phyloP scores from a whole-genome alignment of 2,329 filamentous ascomycete genomes.

The Acrocalymma vagum region DNA sequence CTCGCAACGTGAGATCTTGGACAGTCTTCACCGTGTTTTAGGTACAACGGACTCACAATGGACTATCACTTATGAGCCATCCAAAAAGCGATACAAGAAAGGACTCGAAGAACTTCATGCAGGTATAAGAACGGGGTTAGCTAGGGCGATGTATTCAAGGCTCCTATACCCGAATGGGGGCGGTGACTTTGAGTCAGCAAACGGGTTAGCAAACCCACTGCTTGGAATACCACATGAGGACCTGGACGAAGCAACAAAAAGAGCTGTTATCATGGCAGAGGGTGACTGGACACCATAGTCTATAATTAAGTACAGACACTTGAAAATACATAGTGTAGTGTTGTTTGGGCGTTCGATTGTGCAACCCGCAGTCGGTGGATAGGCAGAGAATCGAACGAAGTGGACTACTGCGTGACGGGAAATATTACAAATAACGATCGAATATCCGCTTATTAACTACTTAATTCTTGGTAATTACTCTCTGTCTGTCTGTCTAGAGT shows the following conservation, averaged over 20 bases:
- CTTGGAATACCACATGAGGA: constrained; percentile 67
- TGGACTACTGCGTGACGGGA: no score
- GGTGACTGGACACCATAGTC: no score
- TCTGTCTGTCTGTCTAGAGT: no score
- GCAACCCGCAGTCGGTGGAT: no score
- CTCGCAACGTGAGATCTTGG: constrained; percentile 70
- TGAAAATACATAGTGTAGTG: no score
- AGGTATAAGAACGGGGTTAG: constrained; percentile 53
- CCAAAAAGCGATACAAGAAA: constrained; percentile 58
- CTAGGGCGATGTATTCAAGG: constrained; percentile 56
- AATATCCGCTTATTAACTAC: no score
- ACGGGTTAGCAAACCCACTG: constrained; percentile 56
- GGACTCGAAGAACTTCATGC: constrained; percentile 57
- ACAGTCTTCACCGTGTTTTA: constrained; percentile 66
- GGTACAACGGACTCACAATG: constrained; percentile 68
- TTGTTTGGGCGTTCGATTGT: no score
- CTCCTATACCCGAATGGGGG: constrained; percentile 21
- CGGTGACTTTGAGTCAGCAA: constrained; percentile 24
- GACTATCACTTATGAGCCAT: constrained; percentile 61
- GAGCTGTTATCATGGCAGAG: constrained; percentile 57
- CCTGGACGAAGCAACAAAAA: constrained; percentile 65
- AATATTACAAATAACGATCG: no score
- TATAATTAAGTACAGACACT: no score
- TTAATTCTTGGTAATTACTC: no score
- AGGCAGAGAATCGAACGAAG: no score